Evolutionary conservation across 768 basidiomycete genomes (phyloP).

Genomic region (Leccinum obscurum): DNA sequence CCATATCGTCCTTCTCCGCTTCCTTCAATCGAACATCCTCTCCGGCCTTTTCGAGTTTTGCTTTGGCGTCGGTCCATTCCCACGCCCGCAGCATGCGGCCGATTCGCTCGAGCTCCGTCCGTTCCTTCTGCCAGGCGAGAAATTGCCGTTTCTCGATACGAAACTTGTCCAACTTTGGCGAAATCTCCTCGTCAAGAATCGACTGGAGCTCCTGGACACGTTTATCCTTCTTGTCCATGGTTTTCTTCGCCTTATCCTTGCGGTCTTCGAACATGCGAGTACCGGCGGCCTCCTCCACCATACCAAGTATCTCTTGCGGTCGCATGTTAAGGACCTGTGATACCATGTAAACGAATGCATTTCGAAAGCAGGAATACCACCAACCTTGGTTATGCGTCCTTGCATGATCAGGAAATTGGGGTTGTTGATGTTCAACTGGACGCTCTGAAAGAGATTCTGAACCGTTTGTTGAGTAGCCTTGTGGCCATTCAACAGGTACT

Average conservation of each 20-base stretch:
- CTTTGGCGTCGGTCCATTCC: constrained; percentile 75
- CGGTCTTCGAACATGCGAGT: constrained; percentile 99
- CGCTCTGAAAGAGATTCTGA: constrained; percentile 92
- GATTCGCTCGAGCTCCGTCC: constrained; percentile 83
- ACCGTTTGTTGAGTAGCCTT: constrained; percentile 83
- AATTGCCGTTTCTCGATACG: constrained; percentile 86
- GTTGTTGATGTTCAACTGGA: constrained; percentile 99
- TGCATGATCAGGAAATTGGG: constrained; percentile 99
- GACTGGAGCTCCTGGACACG: constrained; percentile 85
- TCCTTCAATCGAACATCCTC: constrained; percentile 52
- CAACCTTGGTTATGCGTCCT: constrained; percentile 95
- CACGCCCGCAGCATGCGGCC: constrained; percentile 80
- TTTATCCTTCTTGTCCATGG: constrained; percentile 97
- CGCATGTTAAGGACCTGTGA: constrained; percentile 89
- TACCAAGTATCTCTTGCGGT: constrained; percentile 94
- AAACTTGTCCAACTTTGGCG: constrained; percentile 89
- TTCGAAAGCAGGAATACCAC: constrained; percentile 8
- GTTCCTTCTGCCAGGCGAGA: constrained; percentile 87
- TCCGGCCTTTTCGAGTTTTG: constrained; percentile 54
- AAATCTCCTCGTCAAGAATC: constrained; percentile 85
- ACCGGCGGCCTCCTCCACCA: constrained; percentile 98
- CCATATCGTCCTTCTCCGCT: constrained; percentile 45
- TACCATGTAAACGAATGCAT: neutral
- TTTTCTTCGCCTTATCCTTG: constrained; percentile 94
- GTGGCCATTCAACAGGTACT: constrained; percentile 96